Percentiles rank a stretch among this genome's conserved stretches.
phyloP scores from a whole-genome alignment of 192 early-diverging fungal species.

The Umbelopsis ramanniana region DNA sequence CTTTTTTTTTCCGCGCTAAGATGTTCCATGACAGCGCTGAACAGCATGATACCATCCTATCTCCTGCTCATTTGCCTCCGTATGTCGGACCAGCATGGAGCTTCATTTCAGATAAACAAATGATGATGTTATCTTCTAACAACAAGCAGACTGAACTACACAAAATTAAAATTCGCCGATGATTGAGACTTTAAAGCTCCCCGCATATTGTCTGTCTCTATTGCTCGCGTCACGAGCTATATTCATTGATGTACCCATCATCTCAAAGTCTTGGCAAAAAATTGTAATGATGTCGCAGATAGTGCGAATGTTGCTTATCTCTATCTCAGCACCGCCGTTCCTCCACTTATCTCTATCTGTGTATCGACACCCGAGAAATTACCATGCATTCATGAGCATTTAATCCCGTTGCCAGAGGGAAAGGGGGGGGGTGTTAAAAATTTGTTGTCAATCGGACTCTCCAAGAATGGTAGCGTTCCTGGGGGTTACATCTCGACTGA shows the following conservation, averaged over 20 bases:
- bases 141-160: neutral
- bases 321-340: neutral
- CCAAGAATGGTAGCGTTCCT: conserved; percentile 6
- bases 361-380: no score
- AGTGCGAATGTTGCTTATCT: neutral
- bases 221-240: no score
- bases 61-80: neutral
- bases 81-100: neutral
- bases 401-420: neutral
- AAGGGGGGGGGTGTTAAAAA: neutral
- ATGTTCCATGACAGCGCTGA: neutral
- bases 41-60: neutral
- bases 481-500: neutral
- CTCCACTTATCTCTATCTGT: no score
- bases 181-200: neutral
- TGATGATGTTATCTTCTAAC: neutral
- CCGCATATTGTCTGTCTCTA: no score
- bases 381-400: no score
- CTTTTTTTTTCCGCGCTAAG: neutral
- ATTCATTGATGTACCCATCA: no score
- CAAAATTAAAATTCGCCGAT: conserved; percentile 18
- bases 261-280: neutral
- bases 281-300: neutral
- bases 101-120: conserved; percentile 7
- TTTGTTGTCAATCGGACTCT: neutral